These are phyloP conservation scores for Spergularia marina DNA, from an alignment of 148 eudicot species.

Conservation along the genomic window DNA sequence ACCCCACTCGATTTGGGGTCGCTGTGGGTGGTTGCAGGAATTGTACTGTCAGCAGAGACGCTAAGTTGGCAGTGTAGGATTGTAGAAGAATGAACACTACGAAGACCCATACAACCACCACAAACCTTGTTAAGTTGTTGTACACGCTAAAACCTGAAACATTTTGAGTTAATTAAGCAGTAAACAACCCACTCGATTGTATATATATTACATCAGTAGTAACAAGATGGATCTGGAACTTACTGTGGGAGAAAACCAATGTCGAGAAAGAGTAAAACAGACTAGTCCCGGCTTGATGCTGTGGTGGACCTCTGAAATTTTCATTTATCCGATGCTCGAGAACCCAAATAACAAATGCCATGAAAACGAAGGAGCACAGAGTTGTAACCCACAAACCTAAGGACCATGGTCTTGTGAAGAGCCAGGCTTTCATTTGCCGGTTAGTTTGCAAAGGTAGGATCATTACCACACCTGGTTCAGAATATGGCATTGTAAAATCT, in stretches of 20 bases:
- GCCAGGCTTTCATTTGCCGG: conserved; percentile 51
- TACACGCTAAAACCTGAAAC: conserved; percentile 45
- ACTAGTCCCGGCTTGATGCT: conserved; percentile 55
- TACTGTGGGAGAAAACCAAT: conserved; percentile 74
- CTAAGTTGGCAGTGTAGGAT: conserved; percentile 63
- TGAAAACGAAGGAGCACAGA: conserved; percentile 51
- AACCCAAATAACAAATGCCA: conserved; percentile 69
- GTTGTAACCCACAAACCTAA: conserved; percentile 60
- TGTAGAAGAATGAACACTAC: conserved; percentile 41
- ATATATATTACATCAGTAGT: too few species aligned
- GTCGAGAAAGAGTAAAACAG: conserved; percentile 72
- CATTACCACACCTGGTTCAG: conserved; percentile 59
- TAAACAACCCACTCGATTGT: neutral
- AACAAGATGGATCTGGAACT: conserved; percentile 15
- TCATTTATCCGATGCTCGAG: conserved; percentile 64
- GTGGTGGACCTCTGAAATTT: conserved; percentile 54
- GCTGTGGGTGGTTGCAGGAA: conserved; percentile 37
- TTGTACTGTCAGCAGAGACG: conserved; percentile 55
- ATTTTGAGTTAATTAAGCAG: neutral
- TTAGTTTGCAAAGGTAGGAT: conserved; percentile 48
- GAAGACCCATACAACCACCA: conserved; percentile 62
- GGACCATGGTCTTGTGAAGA: conserved; percentile 59
- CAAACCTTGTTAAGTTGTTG: conserved; percentile 59
- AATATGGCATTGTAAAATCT: conserved; percentile 64
- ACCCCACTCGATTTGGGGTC: conserved; percentile 26